Percentiles rank a stretch among this genome's conserved stretches.
These are phyloP conservation scores for Lyophyllum shimeji DNA, from an alignment of 768 basidiomycete species.

Conservation along the genomic window DNA sequence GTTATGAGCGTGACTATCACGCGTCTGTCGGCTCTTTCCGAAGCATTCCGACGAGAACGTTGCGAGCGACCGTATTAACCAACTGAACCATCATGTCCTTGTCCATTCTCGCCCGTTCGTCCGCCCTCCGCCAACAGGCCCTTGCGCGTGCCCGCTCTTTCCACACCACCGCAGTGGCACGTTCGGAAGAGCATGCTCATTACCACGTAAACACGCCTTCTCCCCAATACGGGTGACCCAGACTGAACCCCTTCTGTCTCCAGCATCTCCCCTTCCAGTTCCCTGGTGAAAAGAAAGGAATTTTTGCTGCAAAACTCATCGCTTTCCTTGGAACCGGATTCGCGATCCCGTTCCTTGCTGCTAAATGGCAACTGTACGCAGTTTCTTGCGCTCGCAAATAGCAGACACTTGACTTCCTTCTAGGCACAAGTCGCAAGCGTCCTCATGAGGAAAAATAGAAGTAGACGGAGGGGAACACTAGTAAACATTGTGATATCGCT, in stretches of 20 bases:
- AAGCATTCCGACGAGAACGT: conserved; percentile 11
- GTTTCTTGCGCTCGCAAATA: background rate
- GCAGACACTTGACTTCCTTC: conserved; percentile 1
- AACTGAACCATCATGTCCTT: conserved; percentile 31
- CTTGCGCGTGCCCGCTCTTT: conserved; percentile 33
- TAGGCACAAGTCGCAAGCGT: conserved; percentile 44
- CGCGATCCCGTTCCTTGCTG: conserved; percentile 65
- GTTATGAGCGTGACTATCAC: too few relatives aligned
- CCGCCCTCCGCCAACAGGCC: conserved; percentile 37
- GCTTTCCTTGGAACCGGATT: conserved; percentile 56
- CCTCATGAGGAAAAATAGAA: conserved; percentile 5
- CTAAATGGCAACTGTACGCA: conserved; percentile 64
- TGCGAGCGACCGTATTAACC: background rate
- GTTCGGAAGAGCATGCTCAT: conserved; percentile 51
- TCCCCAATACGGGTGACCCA: conserved; percentile 7
- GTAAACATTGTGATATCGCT: background rate
- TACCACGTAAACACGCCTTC: conserved; percentile 49
- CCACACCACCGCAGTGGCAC: conserved; percentile 40
- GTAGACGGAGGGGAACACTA: background rate
- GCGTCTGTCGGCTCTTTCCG: conserved; percentile 14
- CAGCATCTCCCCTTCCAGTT: conserved; percentile 59
- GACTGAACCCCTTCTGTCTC: conserved; percentile 7
- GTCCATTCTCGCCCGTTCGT: conserved; percentile 42
- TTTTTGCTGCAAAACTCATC: conserved; percentile 49
- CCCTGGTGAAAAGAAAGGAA: conserved; percentile 49